Base-by-base conservation (phyloP, 2,329 filamentous ascomycete species). In the Cladorrhinum sp. region DNA sequence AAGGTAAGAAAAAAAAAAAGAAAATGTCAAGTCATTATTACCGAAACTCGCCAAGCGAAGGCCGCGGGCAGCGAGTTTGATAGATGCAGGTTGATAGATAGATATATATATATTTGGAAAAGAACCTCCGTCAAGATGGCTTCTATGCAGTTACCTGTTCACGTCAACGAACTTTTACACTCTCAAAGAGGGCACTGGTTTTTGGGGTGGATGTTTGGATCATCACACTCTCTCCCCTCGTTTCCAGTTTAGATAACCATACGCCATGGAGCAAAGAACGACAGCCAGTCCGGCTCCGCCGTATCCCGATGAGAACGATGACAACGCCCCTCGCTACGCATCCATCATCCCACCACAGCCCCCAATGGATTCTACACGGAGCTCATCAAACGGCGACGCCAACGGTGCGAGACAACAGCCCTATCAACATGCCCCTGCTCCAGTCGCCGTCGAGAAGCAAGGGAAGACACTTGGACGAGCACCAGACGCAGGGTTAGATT, bases 401-500 rank as follows among this genome's bases (percentile, higher is more conserved):
- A 42, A 3, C 36, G 23, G 23, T 24, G 53, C 42, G 51, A 42
- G 23, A 12, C 18, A 49, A 14, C 33, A 46, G 16, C 54, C 21
- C 58, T 16, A 21, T 26, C 36, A 58, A 10, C 54, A 60, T 59
- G 58, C 39, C 24, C 36, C n/a, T 20, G 39, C 39, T 24, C 39
- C 28, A 21, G 36, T 20, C 21, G 18, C 21, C 8, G 55, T 50
- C 49, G 64, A 63, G 24, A 66, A 64, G 33, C 24, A 62, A 8
- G 50, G 50, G 50, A 52, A 58, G n/a, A n/a, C n/a, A 36, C 50
- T 63, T 56, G 36, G 36, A 7, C 58, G 59, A 23, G 49, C 33
- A 59, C 42, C 58, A 24, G 61, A 66, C 33, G 64, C 65, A 1
- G 33, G 46, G 2, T 62, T 62, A 16, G 55, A 68, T 53, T 82